Evolutionary conservation across 2,329 filamentous ascomycete species (phyloP).

Genomic region (Stagonosporopsis tanaceti): DNA sequence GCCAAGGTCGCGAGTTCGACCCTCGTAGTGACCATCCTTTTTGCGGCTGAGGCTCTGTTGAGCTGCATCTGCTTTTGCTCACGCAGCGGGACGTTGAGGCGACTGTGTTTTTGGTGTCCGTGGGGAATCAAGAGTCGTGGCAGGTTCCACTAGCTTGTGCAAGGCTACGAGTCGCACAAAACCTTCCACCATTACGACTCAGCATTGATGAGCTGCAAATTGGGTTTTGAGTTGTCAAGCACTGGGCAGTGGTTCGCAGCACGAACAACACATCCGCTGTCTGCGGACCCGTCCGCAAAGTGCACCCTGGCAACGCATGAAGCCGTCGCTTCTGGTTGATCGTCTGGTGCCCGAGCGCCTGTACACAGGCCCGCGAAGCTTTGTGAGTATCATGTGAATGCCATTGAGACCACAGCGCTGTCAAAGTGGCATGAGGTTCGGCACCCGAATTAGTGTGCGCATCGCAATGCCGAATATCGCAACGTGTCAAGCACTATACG

Average conservation of each 20-base stretch:
- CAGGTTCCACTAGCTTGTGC: not conserved
- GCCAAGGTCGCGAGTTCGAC: conserved; percentile 28
- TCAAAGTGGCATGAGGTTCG: conserved; percentile 5
- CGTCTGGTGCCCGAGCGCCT: conserved; percentile 15
- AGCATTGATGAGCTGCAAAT: not conserved
- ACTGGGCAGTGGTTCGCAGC: conserved; percentile 25
- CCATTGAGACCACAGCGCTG: not conserved
- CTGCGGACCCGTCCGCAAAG: conserved; percentile 22
- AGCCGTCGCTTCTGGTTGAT: conserved; percentile 22
- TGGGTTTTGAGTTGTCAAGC: conserved; percentile 3
- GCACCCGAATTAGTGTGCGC: conserved; percentile 7
- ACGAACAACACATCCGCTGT: conserved; percentile 12
- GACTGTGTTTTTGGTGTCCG: not conserved
- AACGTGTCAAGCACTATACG: conserved; percentile 18
- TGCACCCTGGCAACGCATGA: conserved; percentile 30
- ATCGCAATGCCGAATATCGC: conserved; percentile 6
- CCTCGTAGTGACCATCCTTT: conserved; percentile 25
- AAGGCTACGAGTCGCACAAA: not conserved
- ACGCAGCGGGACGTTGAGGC: not conserved
- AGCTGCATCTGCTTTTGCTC: not conserved
- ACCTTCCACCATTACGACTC: not conserved
- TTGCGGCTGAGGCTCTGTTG: not conserved
- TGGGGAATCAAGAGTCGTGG: not conserved
- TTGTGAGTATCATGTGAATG: conserved; percentile 18
- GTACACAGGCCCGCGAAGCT: conserved; percentile 16